Conservation (phyloP, 169 alveolate genomes). For the Cryptosporidium xiaoi region DNA sequence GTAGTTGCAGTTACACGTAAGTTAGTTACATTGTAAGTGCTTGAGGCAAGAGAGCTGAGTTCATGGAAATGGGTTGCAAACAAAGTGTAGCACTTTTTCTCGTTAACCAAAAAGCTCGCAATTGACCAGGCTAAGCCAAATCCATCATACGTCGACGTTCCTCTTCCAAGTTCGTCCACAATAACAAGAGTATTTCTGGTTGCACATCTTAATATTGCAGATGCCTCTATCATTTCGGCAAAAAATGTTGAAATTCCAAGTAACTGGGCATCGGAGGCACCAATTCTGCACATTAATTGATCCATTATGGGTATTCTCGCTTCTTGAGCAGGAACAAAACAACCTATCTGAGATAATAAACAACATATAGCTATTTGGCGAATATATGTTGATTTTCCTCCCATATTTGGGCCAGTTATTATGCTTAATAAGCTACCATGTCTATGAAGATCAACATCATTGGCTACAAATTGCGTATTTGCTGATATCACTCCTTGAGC, state of each 20-base stretch:
- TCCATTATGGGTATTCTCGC: constrained; percentile 93
- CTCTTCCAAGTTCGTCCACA: constrained; percentile 98
- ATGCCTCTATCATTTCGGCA: constrained; percentile 98
- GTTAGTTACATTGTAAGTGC: constrained; percentile 79
- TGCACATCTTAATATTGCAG: constrained; percentile 92
- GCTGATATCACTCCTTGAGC: constrained; percentile 76
- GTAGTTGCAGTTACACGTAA: constrained; percentile 88
- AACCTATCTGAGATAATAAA: constrained; percentile 93
- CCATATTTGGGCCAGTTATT: constrained; percentile 99
- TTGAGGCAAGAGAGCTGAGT: constrained; percentile 90
- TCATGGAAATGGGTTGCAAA: constrained; percentile 99
- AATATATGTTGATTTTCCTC: constrained; percentile 97
- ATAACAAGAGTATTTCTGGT: constrained; percentile 90
- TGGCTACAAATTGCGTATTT: constrained; percentile 86
- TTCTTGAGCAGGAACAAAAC: constrained; percentile 92
- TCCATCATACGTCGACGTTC: constrained; percentile 96
- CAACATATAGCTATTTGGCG: constrained; percentile 91
- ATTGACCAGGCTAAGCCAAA: constrained; percentile 98
- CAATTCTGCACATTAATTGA: constrained; percentile 95
- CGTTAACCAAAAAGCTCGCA: constrained; percentile 90
- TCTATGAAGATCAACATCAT: constrained; percentile 85
- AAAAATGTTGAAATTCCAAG: constrained; percentile 96
- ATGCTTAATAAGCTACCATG: constrained; percentile 87
- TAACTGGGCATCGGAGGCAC: constrained; percentile 95
- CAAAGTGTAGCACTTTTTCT: constrained; percentile 91